Evolutionary conservation across 2,329 filamentous ascomycete species (phyloP).

Genomic region (Ophiocordyceps australis): DNA sequence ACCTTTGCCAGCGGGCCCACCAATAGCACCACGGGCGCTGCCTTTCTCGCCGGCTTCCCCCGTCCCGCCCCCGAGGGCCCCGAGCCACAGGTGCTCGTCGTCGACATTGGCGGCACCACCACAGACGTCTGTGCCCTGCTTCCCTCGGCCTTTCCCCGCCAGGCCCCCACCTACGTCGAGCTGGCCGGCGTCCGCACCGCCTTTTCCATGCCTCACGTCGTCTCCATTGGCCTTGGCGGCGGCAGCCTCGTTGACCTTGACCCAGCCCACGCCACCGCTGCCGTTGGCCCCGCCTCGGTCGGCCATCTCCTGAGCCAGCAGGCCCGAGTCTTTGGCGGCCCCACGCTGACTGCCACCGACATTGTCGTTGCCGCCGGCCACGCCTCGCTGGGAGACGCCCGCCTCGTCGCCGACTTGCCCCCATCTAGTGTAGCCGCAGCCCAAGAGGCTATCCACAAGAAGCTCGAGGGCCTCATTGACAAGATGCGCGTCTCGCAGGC

Average conservation of each 20-base stretch:
- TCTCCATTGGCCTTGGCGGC: conserved; percentile 37
- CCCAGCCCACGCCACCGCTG: conserved; percentile 9
- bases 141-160: conserved; percentile 39
- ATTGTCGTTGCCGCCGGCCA: conserved; percentile 21
- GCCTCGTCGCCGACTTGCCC: conserved; percentile 10
- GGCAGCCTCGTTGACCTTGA: conserved; percentile 17
- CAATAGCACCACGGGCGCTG: conserved; percentile 33
- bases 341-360: conserved; percentile 32
- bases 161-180: conserved; percentile 38
- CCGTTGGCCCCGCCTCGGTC: conserved; percentile 37
- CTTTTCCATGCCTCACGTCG: conserved; percentile 37
- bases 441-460: conserved; percentile 18
- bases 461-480: conserved; percentile 33
- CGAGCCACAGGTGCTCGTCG: conserved; percentile 23
- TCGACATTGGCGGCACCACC: conserved; percentile 43
- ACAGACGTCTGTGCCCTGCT: conserved; percentile 40
- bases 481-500: conserved; percentile 36
- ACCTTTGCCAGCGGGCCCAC: conserved; percentile 35
- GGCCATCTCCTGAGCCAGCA: conserved; percentile 29
- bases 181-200: conserved; percentile 40
- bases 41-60: conserved; percentile 30
- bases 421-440: conserved; percentile 6
- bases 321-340: conserved; percentile 32
- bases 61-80: conserved; percentile 3
- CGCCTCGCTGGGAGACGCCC: conserved; percentile 11